Base-by-base conservation (phyloP, 1,284 basidiomycete species). In the Agaricales sp. region DNA sequence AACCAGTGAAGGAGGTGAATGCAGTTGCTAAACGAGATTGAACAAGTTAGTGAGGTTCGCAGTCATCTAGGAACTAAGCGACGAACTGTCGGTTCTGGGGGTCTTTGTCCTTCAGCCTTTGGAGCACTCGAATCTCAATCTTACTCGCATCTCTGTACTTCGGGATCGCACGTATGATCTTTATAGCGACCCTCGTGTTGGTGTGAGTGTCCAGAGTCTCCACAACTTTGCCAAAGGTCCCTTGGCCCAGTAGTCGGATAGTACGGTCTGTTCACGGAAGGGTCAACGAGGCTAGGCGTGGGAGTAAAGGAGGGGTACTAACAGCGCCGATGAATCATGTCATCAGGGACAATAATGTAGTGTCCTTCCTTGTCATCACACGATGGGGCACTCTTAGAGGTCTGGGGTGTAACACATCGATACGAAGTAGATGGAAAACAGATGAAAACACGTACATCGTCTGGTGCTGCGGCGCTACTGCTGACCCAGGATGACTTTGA, bases 191-290 rank as follows among this genome's bases (percentile, higher is more conserved):
- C 61, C 82, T 77, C 57, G 73, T 75, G 56, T 83, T 81, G 50
- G 77, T 84, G 56, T 85, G 76, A 30, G 80, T 80, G 68, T 97
- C 92, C 59, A 87, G 67, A 30, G 93, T 93, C 63, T 98, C 92
- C 49, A 99, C 94, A 22, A 99, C 96, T 67, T 99, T 99, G 57
- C 96, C 96, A 61, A 99, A 99, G 4, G 96, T 99, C 3, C 96
- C 96, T 69, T 99, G 96, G 14, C 96, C 96, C 2, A 99, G 74
- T 37, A 95, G 73, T 49, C 83, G 78, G 48, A 94, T 80, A 50
- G 95, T 97, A 53, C 88, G 87, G 76, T 94, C 92, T 93, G 49
- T 35, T 53, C 45, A 38, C 52, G 18, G 46, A 54, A 64, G 43
- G 66, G 63, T 53, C 47, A 57, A 51, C 46, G 16, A 38, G 46